Evolutionary conservation across 306 rosid species (phyloP).

Genomic region (Urtica urens): DNA sequence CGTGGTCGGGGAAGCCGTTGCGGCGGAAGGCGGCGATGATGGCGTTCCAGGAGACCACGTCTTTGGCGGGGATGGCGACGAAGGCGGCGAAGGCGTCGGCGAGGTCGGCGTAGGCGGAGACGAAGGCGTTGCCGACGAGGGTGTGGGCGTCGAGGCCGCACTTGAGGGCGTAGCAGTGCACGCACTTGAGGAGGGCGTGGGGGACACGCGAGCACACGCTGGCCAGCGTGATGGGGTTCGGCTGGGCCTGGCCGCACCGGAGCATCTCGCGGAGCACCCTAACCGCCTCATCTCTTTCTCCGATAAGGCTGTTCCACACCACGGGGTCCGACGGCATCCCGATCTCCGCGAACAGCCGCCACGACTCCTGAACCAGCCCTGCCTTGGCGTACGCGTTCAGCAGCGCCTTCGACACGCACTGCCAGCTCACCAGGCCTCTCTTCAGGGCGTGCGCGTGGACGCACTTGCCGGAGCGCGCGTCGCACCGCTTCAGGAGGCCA

Average conservation of each 20-base stretch:
- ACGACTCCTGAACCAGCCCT: slow-evolving; percentile 48
- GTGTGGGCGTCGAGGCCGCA: slow-evolving; percentile 54
- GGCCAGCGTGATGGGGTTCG: slow-evolving; percentile 59
- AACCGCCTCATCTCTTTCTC: slow-evolving; percentile 39
- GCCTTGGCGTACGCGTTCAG: slow-evolving; percentile 85
- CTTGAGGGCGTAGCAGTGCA: slow-evolving; percentile 57
- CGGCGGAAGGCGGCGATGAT: slow-evolving; percentile 68
- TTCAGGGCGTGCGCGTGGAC: slow-evolving; percentile 56
- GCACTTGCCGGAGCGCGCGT: slow-evolving; percentile 49
- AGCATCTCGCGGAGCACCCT: slow-evolving; percentile 49
- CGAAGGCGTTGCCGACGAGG: slow-evolving; percentile 59
- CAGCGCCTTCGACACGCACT: slow-evolving; percentile 49
- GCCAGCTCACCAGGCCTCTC: slow-evolving; percentile 57
- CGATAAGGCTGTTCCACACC: slow-evolving; percentile 65
- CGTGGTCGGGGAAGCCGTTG: slow-evolving; percentile 37
- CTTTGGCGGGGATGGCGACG: slow-evolving; percentile 40
- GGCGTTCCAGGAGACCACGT: slow-evolving; percentile 88
- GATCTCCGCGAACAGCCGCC: slow-evolving; percentile 45
- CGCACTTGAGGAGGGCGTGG: slow-evolving; percentile 36
- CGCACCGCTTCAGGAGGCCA: slow-evolving; percentile 57
- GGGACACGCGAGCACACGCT: slow-evolving; percentile 52
- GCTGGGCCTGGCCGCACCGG: slow-evolving; percentile 36
- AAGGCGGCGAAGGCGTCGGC: slow-evolving; percentile 62
- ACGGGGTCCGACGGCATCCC: slow-evolving; percentile 49
- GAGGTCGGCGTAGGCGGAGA: slow-evolving; percentile 75